phyloP scores from a whole-genome alignment of 2,329 filamentous ascomycete genomes.

The Malbranchea zuffiana region DNA sequence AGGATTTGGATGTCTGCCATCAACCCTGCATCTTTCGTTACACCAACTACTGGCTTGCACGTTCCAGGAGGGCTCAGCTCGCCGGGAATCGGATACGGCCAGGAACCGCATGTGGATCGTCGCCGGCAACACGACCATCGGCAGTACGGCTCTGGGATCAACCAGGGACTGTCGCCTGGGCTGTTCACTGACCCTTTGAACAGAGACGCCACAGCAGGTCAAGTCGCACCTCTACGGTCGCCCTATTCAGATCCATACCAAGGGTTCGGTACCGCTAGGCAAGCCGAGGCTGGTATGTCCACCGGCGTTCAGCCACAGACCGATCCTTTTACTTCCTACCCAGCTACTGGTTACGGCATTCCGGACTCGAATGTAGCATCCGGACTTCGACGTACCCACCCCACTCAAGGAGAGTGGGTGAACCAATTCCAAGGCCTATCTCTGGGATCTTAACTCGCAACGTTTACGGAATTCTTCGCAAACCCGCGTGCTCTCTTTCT shows the following conservation, averaged over 20 bases:
- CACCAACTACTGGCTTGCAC: slow-evolving; percentile 60
- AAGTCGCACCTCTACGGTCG: slow-evolving; percentile 17
- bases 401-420: slow-evolving; percentile 46
- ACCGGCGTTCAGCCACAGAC: slow-evolving; percentile 19
- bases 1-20: slow-evolving; percentile 99
- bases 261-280: slow-evolving; percentile 24
- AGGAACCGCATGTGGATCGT: slow-evolving; percentile 30
- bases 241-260: slow-evolving; percentile 31
- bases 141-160: slow-evolving; percentile 18
- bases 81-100: slow-evolving; percentile 42
- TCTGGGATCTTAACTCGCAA: slow-evolving; percentile 45
- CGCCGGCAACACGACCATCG: slow-evolving; percentile 31
- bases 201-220: slow-evolving; percentile 21
- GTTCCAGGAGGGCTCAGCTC: slow-evolving; percentile 46
- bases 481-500: neutral
- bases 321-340: slow-evolving; percentile 29
- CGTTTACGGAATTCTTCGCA: neutral
- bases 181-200: slow-evolving; percentile 14
- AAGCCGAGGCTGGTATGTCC: slow-evolving; percentile 25
- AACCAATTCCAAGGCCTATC: slow-evolving; percentile 60
- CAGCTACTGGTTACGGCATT: slow-evolving; percentile 26
- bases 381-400: slow-evolving; percentile 27
- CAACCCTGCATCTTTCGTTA: slow-evolving; percentile 90
- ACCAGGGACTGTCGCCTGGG: slow-evolving; percentile 13
- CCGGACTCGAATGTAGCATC: slow-evolving; percentile 26